Evolutionary conservation across 2,329 filamentous ascomycete species (phyloP), one percentile per base, ranked within the genome.

Genomic region (Endoconidiophora polonica): DNA sequence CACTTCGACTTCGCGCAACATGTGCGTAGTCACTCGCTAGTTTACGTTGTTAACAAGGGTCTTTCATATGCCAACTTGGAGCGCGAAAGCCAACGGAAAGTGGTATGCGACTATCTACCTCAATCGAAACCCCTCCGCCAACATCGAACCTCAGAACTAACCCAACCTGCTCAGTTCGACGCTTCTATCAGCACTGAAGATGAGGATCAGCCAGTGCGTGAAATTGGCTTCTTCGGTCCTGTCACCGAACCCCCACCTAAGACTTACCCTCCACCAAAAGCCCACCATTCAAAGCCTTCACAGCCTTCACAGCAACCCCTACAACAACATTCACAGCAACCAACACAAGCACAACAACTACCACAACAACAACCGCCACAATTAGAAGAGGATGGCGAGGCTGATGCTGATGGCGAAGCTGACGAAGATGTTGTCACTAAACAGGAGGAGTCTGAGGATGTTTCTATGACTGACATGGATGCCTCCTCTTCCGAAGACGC

Each of bases 1-100:
- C 68, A 78, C 54, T 74, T 81, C 55, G 68, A 72, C 54, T 81
- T 81, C 63, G 77, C 77, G 61, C 73, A 70, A 59, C 71, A 80
- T 64, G 76, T 81, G 63, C 72, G 77, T 63, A 73, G 70, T 58
- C 76, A 79, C 65, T 76, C 77, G 57, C 67, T 81, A 59, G 74
- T 81, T 52, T 71, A 71, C 53, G 67, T 79, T 55, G 64, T 81
- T 56, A 79, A 81, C 63, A 74, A 75, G 63, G 77, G 77, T 52
- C 69, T 81, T 47, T 63, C 77, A 57, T 80, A 77, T 63, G 67
- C 74, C 60, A 72, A 70, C 44, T 67, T 76, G 49, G 74, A 80
- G 61, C 68, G 76, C 57, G 69, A 79, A 54, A 69, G 68, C 60
- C 65, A 66, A 57, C 63, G 65, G 50, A 65, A 65, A 57, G 64